A percentile compares a stretch with the other conserved stretches of the same genome.
phyloP scores from a whole-genome alignment of 371 early-diverging fungal species.

The Mortierella sp. region DNA sequence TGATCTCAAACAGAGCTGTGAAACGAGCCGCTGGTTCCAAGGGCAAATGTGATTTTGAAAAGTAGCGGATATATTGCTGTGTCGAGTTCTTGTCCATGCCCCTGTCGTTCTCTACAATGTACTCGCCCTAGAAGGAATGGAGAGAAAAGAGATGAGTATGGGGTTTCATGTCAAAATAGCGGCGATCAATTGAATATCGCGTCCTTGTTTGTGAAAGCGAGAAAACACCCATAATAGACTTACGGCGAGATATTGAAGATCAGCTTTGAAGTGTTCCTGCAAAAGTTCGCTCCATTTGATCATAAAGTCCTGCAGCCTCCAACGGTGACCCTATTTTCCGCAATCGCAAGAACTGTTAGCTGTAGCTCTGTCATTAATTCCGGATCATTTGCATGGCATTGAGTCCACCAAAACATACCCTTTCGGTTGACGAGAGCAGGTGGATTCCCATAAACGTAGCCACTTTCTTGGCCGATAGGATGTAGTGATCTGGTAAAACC shows the following conservation, averaged over 20 bases:
- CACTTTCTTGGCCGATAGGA: constrained; percentile 30
- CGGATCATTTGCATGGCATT: not conserved
- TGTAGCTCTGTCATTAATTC: not conserved
- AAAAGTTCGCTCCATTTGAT: constrained; percentile 62
- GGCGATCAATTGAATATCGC: too few species aligned
- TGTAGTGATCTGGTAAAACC: constrained; percentile 16
- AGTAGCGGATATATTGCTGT: constrained; percentile 62
- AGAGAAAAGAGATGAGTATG: not conserved
- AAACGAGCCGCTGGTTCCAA: constrained; percentile 68
- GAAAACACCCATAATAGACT: not conserved
- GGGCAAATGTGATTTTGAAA: constrained; percentile 65
- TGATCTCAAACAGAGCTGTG: constrained; percentile 65
- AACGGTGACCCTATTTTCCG: constrained; percentile 61
- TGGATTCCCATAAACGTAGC: constrained; percentile 45
- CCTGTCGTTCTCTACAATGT: constrained; percentile 38
- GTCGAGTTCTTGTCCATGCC: constrained; percentile 29
- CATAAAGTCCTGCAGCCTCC: constrained; percentile 65
- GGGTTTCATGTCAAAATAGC: too few species aligned
- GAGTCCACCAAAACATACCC: constrained; percentile 11
- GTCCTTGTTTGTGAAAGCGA: not conserved
- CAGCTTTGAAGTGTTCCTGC: constrained; percentile 50
- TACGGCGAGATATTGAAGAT: constrained; percentile 61
- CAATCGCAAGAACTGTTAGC: not conserved
- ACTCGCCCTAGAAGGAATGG: constrained; percentile 29
- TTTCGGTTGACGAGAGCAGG: constrained; percentile 33